Evolutionary conservation across 1,284 basidiomycete species (phyloP).

Genomic region (Pascua guehoae): DNA sequence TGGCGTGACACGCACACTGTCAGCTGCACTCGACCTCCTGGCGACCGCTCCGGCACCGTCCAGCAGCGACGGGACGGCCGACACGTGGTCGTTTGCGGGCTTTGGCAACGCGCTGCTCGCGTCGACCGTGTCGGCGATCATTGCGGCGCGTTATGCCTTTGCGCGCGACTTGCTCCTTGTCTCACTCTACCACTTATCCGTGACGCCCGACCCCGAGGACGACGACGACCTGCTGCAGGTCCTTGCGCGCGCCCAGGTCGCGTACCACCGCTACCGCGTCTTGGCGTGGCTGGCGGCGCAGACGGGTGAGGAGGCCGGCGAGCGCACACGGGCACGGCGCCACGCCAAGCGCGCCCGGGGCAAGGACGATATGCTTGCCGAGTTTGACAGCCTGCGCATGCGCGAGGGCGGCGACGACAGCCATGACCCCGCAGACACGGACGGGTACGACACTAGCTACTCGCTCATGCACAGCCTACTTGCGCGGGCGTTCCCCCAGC

Average conservation of each 20-base stretch:
- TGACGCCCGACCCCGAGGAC: slow-evolving; percentile 23
- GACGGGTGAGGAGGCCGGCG: slow-evolving; percentile 25
- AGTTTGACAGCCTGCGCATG: slow-evolving; percentile 51
- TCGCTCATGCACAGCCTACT: slow-evolving; percentile 70
- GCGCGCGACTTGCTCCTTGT: slow-evolving; percentile 42
- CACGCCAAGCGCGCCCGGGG: slow-evolving; percentile 20
- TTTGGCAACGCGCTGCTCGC: slow-evolving; percentile 42
- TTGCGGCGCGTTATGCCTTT: slow-evolving; percentile 40
- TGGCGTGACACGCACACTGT: slow-evolving; percentile 16
- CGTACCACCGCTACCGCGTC: slow-evolving; percentile 42
- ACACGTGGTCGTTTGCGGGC: slow-evolving; percentile 29
- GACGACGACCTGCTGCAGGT: slow-evolving; percentile 36
- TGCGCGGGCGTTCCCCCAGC: slow-evolving; percentile 36
- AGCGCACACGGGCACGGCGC: slow-evolving; percentile 17
- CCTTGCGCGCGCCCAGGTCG: slow-evolving; percentile 33
- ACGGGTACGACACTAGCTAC: slow-evolving; percentile 52
- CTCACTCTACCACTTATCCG: slow-evolving; percentile 37
- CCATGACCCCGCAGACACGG: slow-evolving; percentile 19
- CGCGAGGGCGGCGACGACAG: slow-evolving; percentile 21
- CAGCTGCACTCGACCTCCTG: slow-evolving; percentile 29
- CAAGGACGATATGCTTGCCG: slow-evolving; percentile 33
- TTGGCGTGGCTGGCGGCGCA: slow-evolving; percentile 42
- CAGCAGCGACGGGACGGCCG: neutral
- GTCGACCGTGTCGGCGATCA: slow-evolving; percentile 26
- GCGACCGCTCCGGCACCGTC: neutral